Evolutionary conservation across 1,284 basidiomycete species (phyloP), one percentile per base, ranked within the genome.

Genomic region (Pseudozyma sp.): DNA sequence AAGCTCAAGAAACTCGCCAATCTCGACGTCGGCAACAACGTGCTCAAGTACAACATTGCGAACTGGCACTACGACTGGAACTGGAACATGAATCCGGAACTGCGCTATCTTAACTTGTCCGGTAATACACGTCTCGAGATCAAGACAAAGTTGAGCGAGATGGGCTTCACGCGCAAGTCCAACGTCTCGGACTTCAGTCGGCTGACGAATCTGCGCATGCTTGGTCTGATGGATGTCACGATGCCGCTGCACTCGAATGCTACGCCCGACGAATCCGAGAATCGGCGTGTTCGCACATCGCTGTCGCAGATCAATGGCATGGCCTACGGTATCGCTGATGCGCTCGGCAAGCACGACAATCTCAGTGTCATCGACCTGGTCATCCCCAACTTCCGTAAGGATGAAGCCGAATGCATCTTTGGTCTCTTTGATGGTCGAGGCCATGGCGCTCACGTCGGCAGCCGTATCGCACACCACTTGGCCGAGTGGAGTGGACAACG

Each of bases 61-160:
- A 99, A 99, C 83, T 96, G 92, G 92, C 93, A 96, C 82, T 99
- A 96, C 86, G 97, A 99, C 86, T 99, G 96, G 96, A 99, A 99
- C 86, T 99, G 97, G 97, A 98, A 98, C 85, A 97, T 95, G 88
- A 99, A 98, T 85, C 90, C 91, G 70, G 92, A 93, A 75, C 89
- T 99, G 67, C 91, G 91, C 59, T 98, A 97, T 86, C 91, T 94
- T 75, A 94, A 94, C 82, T 81, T 94, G 55, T 94, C 93, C 0
- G 93, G 93, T 14, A 94, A 94, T 87, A 93, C 93, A 86, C 89
- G 92, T 48, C 88, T 94, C n/a, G 92, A 92, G 86, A 93, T 94
- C 87, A 92, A 92, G 86, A 91, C 91, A 43, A 80, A 83, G 59
- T 67, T 81, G 38, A 78, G 80, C 52, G 83, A 84, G 7, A 81